Conservation (phyloP, 116 monocot genomes). For the Papilionanthe hybrid region DNA sequence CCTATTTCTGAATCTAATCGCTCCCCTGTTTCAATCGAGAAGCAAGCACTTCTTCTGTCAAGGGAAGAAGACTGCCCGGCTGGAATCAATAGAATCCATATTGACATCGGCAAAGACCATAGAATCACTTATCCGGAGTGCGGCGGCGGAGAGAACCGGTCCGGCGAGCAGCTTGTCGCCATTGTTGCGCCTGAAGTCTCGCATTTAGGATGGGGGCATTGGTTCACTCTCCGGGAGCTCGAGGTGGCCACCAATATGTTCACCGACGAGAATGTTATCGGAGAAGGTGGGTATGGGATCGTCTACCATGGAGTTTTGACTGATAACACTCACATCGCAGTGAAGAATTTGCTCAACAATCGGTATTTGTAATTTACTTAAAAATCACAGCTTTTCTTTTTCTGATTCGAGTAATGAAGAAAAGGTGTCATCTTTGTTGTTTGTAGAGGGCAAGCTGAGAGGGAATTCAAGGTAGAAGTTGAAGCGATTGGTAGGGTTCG, state of each 20-base stretch:
- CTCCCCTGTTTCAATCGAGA: slow-evolving; percentile 10
- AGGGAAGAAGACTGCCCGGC: slow-evolving; percentile 17
- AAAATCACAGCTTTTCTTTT: too few species aligned
- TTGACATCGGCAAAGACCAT: slow-evolving; percentile 61
- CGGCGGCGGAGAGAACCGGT: slow-evolving; percentile 21
- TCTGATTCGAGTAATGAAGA: not conserved
- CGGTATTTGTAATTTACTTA: slow-evolving; percentile 23
- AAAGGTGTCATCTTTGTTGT: slow-evolving; percentile 1
- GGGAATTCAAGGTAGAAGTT: slow-evolving; percentile 93
- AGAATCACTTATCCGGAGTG: slow-evolving; percentile 43
- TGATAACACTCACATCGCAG: slow-evolving; percentile 48
- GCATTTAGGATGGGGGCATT: slow-evolving; percentile 79
- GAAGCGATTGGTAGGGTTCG: slow-evolving; percentile 90
- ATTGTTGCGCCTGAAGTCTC: slow-evolving; percentile 50
- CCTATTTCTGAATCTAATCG: slow-evolving; percentile 7
- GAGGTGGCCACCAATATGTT: slow-evolving; percentile 62
- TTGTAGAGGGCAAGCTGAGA: slow-evolving; percentile 79
- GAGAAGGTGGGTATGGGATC: slow-evolving; percentile 88
- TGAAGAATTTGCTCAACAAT: slow-evolving; percentile 82
- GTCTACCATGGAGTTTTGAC: slow-evolving; percentile 71
- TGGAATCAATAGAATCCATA: slow-evolving; percentile 40
- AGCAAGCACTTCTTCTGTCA: slow-evolving; percentile 22
- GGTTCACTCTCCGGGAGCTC: slow-evolving; percentile 87
- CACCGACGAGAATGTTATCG: slow-evolving; percentile 75
- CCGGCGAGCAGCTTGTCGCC: slow-evolving; percentile 12